Conservation (phyloP, 2,329 filamentous ascomycete genomes). For the Herpotrichia juniperi region DNA sequence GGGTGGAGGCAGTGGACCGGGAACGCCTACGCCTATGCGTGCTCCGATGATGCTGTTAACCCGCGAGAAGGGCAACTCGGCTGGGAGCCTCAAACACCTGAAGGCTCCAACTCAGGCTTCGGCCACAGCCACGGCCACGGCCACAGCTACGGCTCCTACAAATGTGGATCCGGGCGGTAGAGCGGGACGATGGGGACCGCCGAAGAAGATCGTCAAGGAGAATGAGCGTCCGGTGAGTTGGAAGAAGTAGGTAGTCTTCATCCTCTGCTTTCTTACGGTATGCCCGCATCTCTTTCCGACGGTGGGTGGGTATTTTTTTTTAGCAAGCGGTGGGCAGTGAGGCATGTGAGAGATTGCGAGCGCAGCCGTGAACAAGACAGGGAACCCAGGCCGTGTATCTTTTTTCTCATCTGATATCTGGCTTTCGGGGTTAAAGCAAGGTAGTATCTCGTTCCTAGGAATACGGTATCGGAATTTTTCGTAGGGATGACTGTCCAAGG, state of each 20-base stretch:
- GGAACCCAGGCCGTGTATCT: too few relatives aligned
- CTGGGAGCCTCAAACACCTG: too few relatives aligned
- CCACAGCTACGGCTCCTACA: neutral
- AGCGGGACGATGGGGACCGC: conserved; percentile 1
- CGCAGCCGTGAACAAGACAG: too few relatives aligned
- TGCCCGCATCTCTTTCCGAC: neutral
- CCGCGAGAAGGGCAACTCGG: neutral
- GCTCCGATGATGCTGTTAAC: too few relatives aligned
- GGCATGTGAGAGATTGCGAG: too few relatives aligned
- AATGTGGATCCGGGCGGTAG: conserved; percentile 1
- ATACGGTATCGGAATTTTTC: too few relatives aligned
- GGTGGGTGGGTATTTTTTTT: too few relatives aligned
- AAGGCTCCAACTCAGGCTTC: conserved; percentile 2
- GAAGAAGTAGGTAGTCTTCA: neutral
- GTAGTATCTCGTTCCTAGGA: too few relatives aligned
- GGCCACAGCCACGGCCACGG: conserved; percentile 8
- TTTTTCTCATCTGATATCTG: too few relatives aligned
- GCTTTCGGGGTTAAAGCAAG: too few relatives aligned
- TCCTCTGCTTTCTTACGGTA: neutral
- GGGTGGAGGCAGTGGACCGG: neutral
- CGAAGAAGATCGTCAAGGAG: neutral
- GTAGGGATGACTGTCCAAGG: too few relatives aligned
- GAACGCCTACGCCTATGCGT: neutral
- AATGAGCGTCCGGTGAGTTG: neutral
- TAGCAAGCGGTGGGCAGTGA: too few relatives aligned